Percentiles rank a stretch among this genome's conserved stretches.
These are phyloP conservation scores for Hanseniaspora valbyensis DNA, from an alignment of 805 yeast genomes.

Conservation along the genomic window DNA sequence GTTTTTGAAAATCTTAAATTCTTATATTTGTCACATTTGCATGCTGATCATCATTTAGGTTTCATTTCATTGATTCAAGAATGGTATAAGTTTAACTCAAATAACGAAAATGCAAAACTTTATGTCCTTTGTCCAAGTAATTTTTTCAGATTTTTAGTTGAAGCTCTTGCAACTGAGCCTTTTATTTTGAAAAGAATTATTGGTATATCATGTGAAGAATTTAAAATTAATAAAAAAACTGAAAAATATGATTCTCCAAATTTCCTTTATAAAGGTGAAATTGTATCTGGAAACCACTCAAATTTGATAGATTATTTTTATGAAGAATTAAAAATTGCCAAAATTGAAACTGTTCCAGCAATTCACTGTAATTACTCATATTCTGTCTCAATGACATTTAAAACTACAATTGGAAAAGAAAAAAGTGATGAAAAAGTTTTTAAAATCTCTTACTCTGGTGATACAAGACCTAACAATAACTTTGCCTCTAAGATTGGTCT, in stretches of 20 bases:
- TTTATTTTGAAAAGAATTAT: neutral
- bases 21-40: slow-evolving; percentile 75
- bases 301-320: neutral
- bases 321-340: slow-evolving; percentile 33
- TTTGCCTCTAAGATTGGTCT: slow-evolving; percentile 56
- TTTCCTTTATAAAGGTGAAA: neutral
- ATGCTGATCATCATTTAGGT: slow-evolving; percentile 96
- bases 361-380: slow-evolving; percentile 79
- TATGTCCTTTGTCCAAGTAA: slow-evolving; percentile 68
- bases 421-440: slow-evolving; percentile 31
- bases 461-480: slow-evolving; percentile 67
- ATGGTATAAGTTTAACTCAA: slow-evolving; percentile 44
- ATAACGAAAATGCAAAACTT: slow-evolving; percentile 33
- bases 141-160: slow-evolving; percentile 52
- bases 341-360: slow-evolving; percentile 58
- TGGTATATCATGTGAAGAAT: slow-evolving; percentile 16
- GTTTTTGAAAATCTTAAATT: slow-evolving; percentile 52
- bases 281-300: neutral
- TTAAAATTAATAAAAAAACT: slow-evolving; percentile 17
- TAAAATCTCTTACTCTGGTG: slow-evolving; percentile 84
- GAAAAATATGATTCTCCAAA: neutral
- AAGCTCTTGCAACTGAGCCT: slow-evolving; percentile 23
- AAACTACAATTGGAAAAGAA: slow-evolving; percentile 21
- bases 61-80: slow-evolving; percentile 53
- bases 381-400: slow-evolving; percentile 46